phyloP scores from a whole-genome alignment of 345 rosid genomes.

The Bruguiera gymnorhiza region DNA sequence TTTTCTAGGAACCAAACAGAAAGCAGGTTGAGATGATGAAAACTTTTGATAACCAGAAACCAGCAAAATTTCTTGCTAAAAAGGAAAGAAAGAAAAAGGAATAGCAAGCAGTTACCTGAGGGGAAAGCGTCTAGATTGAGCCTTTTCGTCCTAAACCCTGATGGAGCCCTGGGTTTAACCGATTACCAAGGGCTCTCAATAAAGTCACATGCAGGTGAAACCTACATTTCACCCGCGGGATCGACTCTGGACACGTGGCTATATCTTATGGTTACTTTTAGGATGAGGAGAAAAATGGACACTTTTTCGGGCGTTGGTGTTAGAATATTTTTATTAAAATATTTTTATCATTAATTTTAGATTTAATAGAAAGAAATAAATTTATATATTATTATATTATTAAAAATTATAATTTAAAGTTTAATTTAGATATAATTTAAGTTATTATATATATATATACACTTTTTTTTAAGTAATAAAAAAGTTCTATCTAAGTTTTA shows the following conservation, averaged over 20 bases:
- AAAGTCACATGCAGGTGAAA: slow-evolving; percentile 13
- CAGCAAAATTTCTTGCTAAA: neutral
- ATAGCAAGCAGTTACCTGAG: slow-evolving; percentile 7
- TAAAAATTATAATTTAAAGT: no score
- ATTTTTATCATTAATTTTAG: no score
- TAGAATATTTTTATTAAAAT: no score
- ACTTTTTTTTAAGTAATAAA: no score
- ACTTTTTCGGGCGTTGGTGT: neutral
- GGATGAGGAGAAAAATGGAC: neutral
- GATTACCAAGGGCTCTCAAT: neutral
- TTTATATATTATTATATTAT: no score
- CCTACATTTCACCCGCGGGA: slow-evolving; percentile 18
- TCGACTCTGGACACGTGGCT: slow-evolving; percentile 21
- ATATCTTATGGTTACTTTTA: no score
- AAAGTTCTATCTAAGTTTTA: no score
- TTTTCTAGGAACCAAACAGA: slow-evolving; percentile 14
- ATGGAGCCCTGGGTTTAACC: slow-evolving; percentile 14
- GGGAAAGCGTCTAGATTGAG: neutral
- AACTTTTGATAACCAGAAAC: neutral
- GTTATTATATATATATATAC: no score
- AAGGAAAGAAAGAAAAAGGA: neutral
- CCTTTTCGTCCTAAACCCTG: slow-evolving; percentile 27
- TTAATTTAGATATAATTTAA: no score
- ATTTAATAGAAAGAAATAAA: no score
- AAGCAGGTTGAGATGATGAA: neutral